Percentiles rank a stretch among this genome's conserved stretches.
phyloP scores from a whole-genome alignment of 768 basidiomycete species.

The Tricholoma sp. region DNA sequence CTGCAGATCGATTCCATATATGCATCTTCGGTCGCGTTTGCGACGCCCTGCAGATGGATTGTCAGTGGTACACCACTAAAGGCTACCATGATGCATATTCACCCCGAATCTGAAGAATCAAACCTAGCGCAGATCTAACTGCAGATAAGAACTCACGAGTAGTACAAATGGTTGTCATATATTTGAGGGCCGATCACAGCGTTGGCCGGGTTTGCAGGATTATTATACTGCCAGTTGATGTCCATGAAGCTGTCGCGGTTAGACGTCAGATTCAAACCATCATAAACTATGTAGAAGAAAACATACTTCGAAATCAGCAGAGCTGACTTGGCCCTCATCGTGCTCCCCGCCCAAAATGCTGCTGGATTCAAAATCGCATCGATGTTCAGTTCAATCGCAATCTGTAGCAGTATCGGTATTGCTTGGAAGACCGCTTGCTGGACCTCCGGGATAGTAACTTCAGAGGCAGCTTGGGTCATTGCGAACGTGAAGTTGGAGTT shows the following conservation, averaged over 20 bases:
- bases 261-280: slow-evolving; percentile 2
- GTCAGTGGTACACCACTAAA: slow-evolving; percentile 6
- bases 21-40: slow-evolving; percentile 55
- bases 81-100: slow-evolving; percentile 9
- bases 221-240: slow-evolving; percentile 67
- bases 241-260: slow-evolving; percentile 67
- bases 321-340: slow-evolving; percentile 6
- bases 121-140: not conserved
- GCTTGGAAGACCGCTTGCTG: not conserved
- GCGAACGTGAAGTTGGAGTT: not conserved
- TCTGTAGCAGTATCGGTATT: not conserved
- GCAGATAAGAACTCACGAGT: slow-evolving; percentile 43
- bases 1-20: slow-evolving; percentile 71
- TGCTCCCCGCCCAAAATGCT: not conserved
- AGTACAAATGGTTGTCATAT: slow-evolving; percentile 82
- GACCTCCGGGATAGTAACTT: not conserved
- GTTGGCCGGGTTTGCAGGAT: slow-evolving; percentile 66
- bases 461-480: not conserved
- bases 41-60: slow-evolving; percentile 56
- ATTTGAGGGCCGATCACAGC: slow-evolving; percentile 64
- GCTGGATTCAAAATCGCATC: not conserved
- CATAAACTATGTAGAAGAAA: not conserved
- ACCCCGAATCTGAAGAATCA: slow-evolving; percentile 50
- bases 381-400: not conserved
- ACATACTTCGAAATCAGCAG: slow-evolving; percentile 34